Base-by-base conservation (phyloP, 805 yeast species). In the Saturnispora sekii region DNA sequence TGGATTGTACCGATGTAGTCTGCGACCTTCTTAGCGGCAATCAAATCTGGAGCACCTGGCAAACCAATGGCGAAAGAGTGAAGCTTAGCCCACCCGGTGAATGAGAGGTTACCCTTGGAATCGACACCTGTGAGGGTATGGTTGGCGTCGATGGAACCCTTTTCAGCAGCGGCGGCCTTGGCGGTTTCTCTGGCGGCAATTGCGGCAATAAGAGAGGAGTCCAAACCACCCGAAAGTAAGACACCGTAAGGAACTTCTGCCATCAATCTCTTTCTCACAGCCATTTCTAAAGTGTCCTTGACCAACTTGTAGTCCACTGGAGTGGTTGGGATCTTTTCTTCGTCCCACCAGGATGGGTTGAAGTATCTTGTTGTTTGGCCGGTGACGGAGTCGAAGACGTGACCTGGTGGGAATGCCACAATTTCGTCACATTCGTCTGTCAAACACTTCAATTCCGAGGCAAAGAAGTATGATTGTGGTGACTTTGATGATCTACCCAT, bases 211-310 rank as follows among this genome's bases (percentile, higher is more conserved):
- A 93, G 74, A 17, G 96, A 87, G 39, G 97, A 88, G 66, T 93
- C 99, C 60, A 93, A 77, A 54, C 99, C 99, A 63, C 99, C 99
- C 17, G 96, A 87, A 55, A 93, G 73, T 56, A 93, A 72, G 39
- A 93, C 99, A 71, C 99, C 99, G 66, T 86, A 93, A 46, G 99
- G 97, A 50, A 93, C 99, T 73, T 93, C 99, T 46, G 97, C 93
- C 99, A 93, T 93, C 60, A 93, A 77, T 76, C 98, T 84, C 84
- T 93, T 93, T 74, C 98, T 84, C 45, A 93, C 99, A 40, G 98
- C 88, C 69, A 83, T 70, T 67, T 93, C 98, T 63, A 93, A 76
- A 41, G 85, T 65, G 58, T 81, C 83, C 66, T 96, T 81, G 50
- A 93, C 76, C 48, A 68, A 56, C 58, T 63, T 77, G 62, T 72